Conservation (phyloP, 345 rosid genomes). For the Populus tremula region DNA sequence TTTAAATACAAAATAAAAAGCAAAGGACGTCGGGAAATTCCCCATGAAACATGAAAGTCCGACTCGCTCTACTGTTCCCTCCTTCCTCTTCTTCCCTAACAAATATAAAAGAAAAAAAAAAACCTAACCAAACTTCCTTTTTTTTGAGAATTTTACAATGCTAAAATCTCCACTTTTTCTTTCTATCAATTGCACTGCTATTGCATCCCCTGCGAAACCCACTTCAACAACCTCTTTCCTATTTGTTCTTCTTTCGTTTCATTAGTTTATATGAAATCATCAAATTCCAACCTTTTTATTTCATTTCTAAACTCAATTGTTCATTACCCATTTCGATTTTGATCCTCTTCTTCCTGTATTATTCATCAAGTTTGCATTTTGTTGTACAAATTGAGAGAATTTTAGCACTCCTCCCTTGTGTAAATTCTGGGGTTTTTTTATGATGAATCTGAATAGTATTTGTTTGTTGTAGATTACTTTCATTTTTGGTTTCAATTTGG, state of each 20-base stretch:
- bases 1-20: too few species aligned
- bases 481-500: constrained; percentile 4
- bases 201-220: background rate
- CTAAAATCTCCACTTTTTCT: background rate
- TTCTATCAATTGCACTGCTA: background rate
- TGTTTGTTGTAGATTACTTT: background rate
- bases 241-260: too few species aligned
- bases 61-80: constrained; percentile 15
- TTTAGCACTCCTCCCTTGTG: background rate
- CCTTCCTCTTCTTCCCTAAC: background rate
- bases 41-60: too few species aligned
- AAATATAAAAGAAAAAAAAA: too few species aligned
- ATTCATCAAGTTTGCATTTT: constrained; percentile 18
- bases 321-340: constrained; percentile 22
- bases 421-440: constrained; percentile 10
- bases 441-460: background rate
- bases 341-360: constrained; percentile 17
- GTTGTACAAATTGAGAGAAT: constrained; percentile 11
- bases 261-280: background rate
- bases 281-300: background rate
- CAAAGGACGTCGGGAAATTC: too few species aligned
- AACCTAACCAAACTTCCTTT: background rate
- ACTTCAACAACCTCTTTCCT: background rate
- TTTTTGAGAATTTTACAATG: background rate
- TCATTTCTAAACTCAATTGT: background rate